Percentiles rank a stretch among this genome's conserved stretches.
Conservation (phyloP, 148 eudicot species). For the Arbutus unedo region DNA sequence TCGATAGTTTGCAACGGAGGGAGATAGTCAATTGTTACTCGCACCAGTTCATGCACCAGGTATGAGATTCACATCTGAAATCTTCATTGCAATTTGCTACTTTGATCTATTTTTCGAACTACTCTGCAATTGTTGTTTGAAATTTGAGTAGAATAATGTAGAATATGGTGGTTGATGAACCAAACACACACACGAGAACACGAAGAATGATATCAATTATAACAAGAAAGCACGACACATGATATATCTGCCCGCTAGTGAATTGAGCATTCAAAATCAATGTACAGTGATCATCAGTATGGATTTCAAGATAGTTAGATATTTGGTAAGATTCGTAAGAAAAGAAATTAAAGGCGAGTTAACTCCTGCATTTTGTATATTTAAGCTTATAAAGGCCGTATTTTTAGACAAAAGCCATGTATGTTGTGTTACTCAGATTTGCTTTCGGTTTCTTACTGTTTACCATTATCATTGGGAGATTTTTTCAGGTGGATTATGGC, state of each 20-base stretch:
- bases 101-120: neutral
- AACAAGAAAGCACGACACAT: neutral
- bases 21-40: neutral
- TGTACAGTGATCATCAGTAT: neutral
- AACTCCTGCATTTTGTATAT: slow-evolving; percentile 2
- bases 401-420: neutral
- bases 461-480: neutral
- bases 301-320: neutral
- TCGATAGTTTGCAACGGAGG: neutral
- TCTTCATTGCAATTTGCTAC: neutral
- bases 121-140: neutral
- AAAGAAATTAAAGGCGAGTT: neutral
- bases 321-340: neutral
- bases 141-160: neutral
- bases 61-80: neutral
- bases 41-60: slow-evolving; percentile 3
- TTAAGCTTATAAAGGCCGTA: neutral
- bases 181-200: neutral
- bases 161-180: neutral
- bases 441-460: neutral
- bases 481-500: slow-evolving; percentile 51
- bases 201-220: neutral
- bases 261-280: too few relatives aligned
- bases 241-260: neutral
- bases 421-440: neutral